Conservation (phyloP, 257 asterid species). For the Solanum neorickii region DNA sequence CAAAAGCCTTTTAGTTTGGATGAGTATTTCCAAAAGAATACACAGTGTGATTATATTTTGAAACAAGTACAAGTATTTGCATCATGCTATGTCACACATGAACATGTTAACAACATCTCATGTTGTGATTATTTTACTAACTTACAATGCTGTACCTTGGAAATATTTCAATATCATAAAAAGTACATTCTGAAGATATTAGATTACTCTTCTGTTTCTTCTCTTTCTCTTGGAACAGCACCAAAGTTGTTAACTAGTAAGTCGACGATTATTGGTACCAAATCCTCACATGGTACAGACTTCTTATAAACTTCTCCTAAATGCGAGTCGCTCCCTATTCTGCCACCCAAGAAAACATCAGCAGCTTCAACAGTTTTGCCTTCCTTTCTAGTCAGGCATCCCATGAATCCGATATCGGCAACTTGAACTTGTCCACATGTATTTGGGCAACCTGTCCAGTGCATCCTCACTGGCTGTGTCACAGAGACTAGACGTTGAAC, state of each 20-base stretch:
- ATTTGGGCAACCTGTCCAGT: conserved; percentile 97
- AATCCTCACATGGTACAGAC: conserved; percentile 82
- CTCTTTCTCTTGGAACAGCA: conserved; percentile 55
- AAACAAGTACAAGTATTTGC: neutral
- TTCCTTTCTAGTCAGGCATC: conserved; percentile 65
- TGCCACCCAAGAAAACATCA: conserved; percentile 80
- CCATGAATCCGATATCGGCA: conserved; percentile 98
- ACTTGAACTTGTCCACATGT: conserved; percentile 90
- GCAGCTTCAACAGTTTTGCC: conserved; percentile 78
- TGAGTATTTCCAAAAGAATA: neutral
- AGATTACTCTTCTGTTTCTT: conserved; percentile 57
- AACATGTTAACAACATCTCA: neutral
- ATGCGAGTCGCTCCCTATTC: conserved; percentile 89
- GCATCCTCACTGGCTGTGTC: conserved; percentile 74
- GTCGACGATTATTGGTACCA: conserved; percentile 68
- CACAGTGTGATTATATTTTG: neutral
- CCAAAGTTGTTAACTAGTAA: conserved; percentile 65
- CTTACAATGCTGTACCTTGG: neutral
- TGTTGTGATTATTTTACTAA: neutral
- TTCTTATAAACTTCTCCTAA: conserved; percentile 81
- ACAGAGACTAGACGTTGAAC: conserved; percentile 58
- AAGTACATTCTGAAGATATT: neutral
- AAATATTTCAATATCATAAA: neutral
- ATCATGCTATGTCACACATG: neutral
- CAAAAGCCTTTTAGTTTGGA: neutral